Conservation (phyloP, 768 basidiomycete species). For the Mrakia gelida region DNA sequence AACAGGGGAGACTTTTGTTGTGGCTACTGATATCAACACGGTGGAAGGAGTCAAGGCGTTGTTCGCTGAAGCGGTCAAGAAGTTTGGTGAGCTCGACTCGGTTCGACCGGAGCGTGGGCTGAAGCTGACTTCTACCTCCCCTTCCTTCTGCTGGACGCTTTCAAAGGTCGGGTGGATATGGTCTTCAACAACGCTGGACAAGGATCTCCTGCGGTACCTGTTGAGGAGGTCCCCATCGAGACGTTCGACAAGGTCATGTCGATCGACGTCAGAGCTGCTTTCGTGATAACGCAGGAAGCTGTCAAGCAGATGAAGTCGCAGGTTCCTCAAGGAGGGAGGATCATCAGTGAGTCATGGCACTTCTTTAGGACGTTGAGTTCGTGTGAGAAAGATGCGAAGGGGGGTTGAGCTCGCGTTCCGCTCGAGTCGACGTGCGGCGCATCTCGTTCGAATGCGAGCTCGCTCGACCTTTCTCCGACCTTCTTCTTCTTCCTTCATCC, state of each 20-base stretch:
- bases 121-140: background rate
- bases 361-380: too few species aligned
- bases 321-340: conserved; percentile 67
- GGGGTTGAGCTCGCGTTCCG: too few species aligned
- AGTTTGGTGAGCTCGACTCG: conserved; percentile 53
- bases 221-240: conserved; percentile 62
- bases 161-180: conserved; percentile 61
- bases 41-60: conserved; percentile 61
- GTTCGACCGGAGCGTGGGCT: background rate
- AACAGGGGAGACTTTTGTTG: conserved; percentile 47
- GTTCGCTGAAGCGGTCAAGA: conserved; percentile 55
- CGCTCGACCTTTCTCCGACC: too few species aligned
- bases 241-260: conserved; percentile 62
- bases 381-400: too few species aligned
- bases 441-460: background rate
- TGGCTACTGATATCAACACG: conserved; percentile 62
- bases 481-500: too few species aligned
- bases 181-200: conserved; percentile 84
- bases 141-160: background rate
- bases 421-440: too few species aligned
- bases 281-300: conserved; percentile 73
- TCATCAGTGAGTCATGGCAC: conserved; percentile 56
- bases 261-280: conserved; percentile 67
- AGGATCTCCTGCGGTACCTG: conserved; percentile 49
- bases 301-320: conserved; percentile 69